Base-by-base conservation (phyloP, 1,284 basidiomycete genomes). In the Ganoderma lucidum region DNA sequence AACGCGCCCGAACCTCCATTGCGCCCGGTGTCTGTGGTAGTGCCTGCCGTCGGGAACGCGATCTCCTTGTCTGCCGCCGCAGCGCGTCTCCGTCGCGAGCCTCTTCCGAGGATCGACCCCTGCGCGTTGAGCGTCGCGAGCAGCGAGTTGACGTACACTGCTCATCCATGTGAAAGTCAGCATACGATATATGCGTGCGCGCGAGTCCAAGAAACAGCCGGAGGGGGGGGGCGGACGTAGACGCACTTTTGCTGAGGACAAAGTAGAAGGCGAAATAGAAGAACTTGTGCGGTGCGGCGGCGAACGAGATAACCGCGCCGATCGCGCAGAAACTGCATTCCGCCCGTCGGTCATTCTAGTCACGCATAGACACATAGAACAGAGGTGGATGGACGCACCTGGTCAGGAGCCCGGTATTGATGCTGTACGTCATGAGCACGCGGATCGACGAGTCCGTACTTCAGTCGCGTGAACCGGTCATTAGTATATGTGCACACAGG, bases 251-350 rank as follows among this genome's bases (percentile, higher is more conserved):
- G 66, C 75, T 73, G 51, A 74, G 70, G 6, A 71, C 62, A 60
- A 76, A 76, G 67, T 73, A 76, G 68, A 76, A 74, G 1, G 72
- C 72, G 51, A 76, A 73, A 66, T 76, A 76, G 62, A 73, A 64
- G 62, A 71, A 74, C 65, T 71, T 71, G 44, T 61, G 30, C n/a
- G 73, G 72, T 19, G 67, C 62, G n/a, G 56, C 63, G 1, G 72
- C 68, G 30, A 51, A 48, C 23, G 59, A 35, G 53, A 72, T 42
- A 14, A 73, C 75, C 15, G 73, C 70, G 48, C 69, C 58, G n/a
- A 75, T 64, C 30, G 75, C 73, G 41, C 72, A 74, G 10, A 74
- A 15, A 53, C 73, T 76, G 28, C 14, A 30, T 35, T 35, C 35
- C 35, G 4, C 35, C 8, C 35, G 3, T 8, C 35, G 4, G 8